These are phyloP conservation scores for Metarhizium album DNA, from an alignment of 2,329 filamentous ascomycete species.

Conservation along the genomic window DNA sequence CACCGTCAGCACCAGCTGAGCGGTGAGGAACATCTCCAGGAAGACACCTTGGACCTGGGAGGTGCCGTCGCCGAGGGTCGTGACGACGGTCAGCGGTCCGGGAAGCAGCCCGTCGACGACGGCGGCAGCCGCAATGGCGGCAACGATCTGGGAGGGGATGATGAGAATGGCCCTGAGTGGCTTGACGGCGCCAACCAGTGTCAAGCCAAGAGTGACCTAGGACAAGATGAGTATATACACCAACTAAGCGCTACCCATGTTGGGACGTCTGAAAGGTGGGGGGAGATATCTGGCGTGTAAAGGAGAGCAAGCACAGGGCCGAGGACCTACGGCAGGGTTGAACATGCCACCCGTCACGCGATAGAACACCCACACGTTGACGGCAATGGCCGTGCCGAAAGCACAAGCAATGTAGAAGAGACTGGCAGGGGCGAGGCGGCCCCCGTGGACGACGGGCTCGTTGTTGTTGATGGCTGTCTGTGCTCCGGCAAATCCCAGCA, in stretches of 20 bases:
- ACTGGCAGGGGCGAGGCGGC: conserved; percentile 21
- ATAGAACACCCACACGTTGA: conserved; percentile 44
- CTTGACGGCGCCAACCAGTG: conserved; percentile 46
- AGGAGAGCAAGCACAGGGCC: too few relatives aligned
- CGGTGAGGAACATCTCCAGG: conserved; percentile 56
- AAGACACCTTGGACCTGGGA: conserved; percentile 49
- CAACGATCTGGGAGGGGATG: conserved; percentile 46
- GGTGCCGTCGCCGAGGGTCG: conserved; percentile 40
- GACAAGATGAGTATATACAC: background rate
- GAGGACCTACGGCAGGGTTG: conserved; percentile 34
- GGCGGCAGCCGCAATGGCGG: conserved; percentile 46
- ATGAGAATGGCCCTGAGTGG: conserved; percentile 40
- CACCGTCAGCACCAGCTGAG: conserved; percentile 52
- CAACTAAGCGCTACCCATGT: too few relatives aligned
- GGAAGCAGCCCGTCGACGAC: conserved; percentile 49
- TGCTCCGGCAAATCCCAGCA: conserved; percentile 30
- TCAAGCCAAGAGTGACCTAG: conserved; percentile 46
- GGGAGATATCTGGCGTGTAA: too few relatives aligned
- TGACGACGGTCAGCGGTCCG: conserved; percentile 42
- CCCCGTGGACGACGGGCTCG: conserved; percentile 13
- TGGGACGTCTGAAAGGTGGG: too few relatives aligned
- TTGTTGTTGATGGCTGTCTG: conserved; percentile 26
- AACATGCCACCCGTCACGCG: conserved; percentile 40
- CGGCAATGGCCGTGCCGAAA: conserved; percentile 39
- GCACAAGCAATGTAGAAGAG: conserved; percentile 39